Conservation (phyloP, 2,329 filamentous ascomycete species). For the Tolypocladium sp. region DNA sequence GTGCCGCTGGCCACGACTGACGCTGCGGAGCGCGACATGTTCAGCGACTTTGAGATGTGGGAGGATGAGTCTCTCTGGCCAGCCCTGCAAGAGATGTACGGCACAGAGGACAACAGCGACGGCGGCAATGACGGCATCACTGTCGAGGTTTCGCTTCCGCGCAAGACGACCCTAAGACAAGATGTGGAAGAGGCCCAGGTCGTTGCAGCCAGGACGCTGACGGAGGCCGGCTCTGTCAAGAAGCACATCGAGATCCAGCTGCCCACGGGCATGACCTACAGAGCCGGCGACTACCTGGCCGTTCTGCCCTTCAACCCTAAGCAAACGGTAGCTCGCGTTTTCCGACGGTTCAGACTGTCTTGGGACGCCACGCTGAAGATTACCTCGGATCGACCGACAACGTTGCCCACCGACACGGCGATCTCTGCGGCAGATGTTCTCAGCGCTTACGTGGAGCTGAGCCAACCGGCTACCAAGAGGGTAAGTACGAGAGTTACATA, state of each 20-base stretch:
- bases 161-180: conserved; percentile 50
- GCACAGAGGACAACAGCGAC: conserved; percentile 17
- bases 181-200: conserved; percentile 55
- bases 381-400: conserved; percentile 37
- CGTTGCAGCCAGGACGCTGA: conserved; percentile 41
- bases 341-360: conserved; percentile 56
- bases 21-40: conserved; percentile 55
- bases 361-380: conserved; percentile 62
- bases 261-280: conserved; percentile 56
- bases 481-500: conserved; percentile 20
- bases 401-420: conserved; percentile 44
- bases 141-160: conserved; percentile 43
- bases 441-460: conserved; percentile 63
- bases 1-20: conserved; percentile 46
- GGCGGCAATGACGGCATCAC: conserved; percentile 13
- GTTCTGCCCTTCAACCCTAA: conserved; percentile 63
- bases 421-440: conserved; percentile 57
- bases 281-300: conserved; percentile 68
- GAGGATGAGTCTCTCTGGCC: conserved; percentile 47
- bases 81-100: conserved; percentile 35
- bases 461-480: conserved; percentile 62
- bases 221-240: conserved; percentile 44
- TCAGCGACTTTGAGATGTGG: conserved; percentile 59
- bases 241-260: conserved; percentile 59
- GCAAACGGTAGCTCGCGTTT: conserved; percentile 50